Conservation (phyloP, 805 yeast genomes). For the Yamadazyma laniorum region DNA sequence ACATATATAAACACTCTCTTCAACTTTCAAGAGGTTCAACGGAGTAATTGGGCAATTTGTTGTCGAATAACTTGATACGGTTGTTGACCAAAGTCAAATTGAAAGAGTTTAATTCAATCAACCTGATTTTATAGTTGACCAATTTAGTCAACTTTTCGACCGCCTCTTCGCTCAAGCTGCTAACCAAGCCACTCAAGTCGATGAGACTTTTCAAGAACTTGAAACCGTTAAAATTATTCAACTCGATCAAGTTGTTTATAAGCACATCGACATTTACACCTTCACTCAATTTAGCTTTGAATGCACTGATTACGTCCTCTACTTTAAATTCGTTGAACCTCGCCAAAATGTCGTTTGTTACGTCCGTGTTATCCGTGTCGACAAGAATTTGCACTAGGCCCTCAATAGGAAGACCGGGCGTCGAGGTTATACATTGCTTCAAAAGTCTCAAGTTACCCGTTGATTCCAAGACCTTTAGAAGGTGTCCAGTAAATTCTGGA, state of each 20-base stretch:
- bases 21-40: constrained; percentile 31
- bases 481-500: constrained; percentile 47
- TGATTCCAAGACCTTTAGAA: constrained; percentile 48
- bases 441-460: constrained; percentile 57
- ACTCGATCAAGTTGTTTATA: constrained; percentile 31
- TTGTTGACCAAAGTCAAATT: constrained; percentile 44
- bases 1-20: too few species aligned
- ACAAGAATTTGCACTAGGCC: constrained; percentile 63
- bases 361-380: constrained; percentile 53
- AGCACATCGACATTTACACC: constrained; percentile 34
- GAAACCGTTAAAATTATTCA: constrained; percentile 54
- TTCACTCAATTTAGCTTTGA: constrained; percentile 31
- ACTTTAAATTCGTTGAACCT: constrained; percentile 66
- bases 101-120: constrained; percentile 41
- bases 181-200: constrained; percentile 72
- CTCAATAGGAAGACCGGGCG: constrained; percentile 61
- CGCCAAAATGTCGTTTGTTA: constrained; percentile 64
- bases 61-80: constrained; percentile 22
- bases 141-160: constrained; percentile 43
- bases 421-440: constrained; percentile 80
- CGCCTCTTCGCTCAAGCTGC: constrained; percentile 43
- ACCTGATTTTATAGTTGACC: constrained; percentile 48
- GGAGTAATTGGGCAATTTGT: constrained; percentile 54
- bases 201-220: constrained; percentile 61
- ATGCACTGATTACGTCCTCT: constrained; percentile 53